Percentiles rank a stretch among this genome's conserved stretches.
Conservation (phyloP, 2,329 filamentous ascomycete genomes). For the Sclerotinia subarctica region DNA sequence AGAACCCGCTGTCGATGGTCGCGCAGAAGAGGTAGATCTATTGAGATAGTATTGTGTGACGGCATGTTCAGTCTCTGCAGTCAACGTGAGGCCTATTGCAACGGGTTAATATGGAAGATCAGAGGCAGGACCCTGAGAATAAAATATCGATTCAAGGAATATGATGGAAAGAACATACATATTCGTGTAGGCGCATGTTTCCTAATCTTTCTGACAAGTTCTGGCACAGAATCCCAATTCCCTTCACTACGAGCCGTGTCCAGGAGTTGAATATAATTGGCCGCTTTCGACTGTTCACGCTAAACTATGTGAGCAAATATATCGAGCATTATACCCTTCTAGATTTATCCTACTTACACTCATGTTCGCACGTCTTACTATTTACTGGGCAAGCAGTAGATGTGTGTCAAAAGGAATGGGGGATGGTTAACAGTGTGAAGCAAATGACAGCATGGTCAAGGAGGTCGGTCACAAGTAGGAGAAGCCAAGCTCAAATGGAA, state of each 20-base stretch:
- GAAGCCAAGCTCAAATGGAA: constrained; percentile 5
- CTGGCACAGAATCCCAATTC: constrained; percentile 80
- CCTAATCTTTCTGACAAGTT: constrained; percentile 86
- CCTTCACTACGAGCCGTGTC: constrained; percentile 85
- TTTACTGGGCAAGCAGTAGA: background rate
- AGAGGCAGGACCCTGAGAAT: background rate
- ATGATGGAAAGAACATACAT: constrained; percentile 57
- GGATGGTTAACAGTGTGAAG: constrained; percentile 15
- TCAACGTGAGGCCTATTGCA: constrained; percentile 61
- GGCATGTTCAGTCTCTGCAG: constrained; percentile 66
- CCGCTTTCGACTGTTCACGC: constrained; percentile 65
- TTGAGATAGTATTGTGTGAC: constrained; percentile 52
- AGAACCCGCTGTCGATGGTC: constrained; percentile 28
- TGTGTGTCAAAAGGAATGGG: background rate
- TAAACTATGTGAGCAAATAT: constrained; percentile 22
- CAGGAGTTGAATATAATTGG: constrained; percentile 76
- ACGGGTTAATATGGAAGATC: constrained; percentile 25
- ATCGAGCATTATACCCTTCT: background rate
- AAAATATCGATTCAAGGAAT: background rate
- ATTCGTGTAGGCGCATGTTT: constrained; percentile 85
- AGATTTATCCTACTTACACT: constrained; percentile 28
- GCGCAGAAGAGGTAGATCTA: constrained; percentile 23
- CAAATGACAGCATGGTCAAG: constrained; percentile 21
- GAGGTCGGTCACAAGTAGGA: constrained; percentile 9
- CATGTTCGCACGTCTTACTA: constrained; percentile 31